Conservation (phyloP, 2,329 filamentous ascomycete species). For the Lachnellula occidentalis region DNA sequence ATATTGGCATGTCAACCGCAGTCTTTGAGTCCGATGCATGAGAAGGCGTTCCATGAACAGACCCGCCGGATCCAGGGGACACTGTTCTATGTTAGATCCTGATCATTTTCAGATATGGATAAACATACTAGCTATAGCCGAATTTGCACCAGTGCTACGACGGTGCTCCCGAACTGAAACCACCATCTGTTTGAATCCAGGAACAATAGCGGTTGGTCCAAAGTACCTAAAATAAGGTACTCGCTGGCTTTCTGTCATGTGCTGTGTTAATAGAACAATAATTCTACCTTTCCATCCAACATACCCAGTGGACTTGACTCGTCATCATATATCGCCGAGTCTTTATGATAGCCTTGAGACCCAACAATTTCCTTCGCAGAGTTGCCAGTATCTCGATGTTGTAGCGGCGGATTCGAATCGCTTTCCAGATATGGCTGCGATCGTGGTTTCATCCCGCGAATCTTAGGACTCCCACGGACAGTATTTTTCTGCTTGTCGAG, state of each 20-base stretch:
- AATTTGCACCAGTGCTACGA: slow-evolving; percentile 42
- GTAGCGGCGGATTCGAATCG: background rate
- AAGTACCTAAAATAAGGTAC: slow-evolving; percentile 91
- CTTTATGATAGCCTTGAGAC: slow-evolving; percentile 16
- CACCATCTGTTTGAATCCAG: slow-evolving; percentile 90
- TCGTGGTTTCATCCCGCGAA: background rate
- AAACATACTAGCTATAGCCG: slow-evolving; percentile 20
- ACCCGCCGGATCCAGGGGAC: slow-evolving; percentile 25
- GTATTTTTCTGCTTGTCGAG: background rate
- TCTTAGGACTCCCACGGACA: background rate
- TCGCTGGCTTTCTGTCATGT: slow-evolving; percentile 47
- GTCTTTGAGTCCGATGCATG: slow-evolving; percentile 20
- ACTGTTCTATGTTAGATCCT: slow-evolving; percentile 12
- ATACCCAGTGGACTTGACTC: slow-evolving; percentile 31
- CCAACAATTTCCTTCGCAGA: background rate
- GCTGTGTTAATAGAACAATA: slow-evolving; percentile 36
- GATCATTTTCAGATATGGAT: background rate
- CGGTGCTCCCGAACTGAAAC: slow-evolving; percentile 65
- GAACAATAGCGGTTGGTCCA: slow-evolving; percentile 84
- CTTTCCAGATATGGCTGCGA: slow-evolving; percentile 5
- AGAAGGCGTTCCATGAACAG: slow-evolving; percentile 17
- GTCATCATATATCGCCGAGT: slow-evolving; percentile 21
- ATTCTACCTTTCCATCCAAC: background rate
- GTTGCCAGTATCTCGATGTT: slow-evolving; percentile 2
- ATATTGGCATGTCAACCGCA: slow-evolving; percentile 55